These are phyloP conservation scores for Erysiphe neolycopersici DNA, from an alignment of 2,329 filamentous ascomycete species.

Conservation along the genomic window DNA sequence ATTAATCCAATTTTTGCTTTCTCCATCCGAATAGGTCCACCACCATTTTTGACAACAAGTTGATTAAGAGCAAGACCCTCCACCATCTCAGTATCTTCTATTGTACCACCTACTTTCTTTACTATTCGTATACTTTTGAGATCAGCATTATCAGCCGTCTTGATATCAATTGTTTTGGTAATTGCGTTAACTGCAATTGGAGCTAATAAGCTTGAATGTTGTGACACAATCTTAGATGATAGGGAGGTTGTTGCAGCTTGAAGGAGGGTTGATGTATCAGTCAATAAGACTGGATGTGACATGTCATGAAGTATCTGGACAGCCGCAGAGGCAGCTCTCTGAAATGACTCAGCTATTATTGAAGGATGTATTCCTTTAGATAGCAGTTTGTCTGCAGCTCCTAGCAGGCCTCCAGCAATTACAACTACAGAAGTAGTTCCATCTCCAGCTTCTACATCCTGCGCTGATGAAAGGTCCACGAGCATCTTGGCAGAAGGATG, in stretches of 20 bases:
- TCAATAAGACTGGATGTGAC: constrained; percentile 76
- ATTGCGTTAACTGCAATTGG: constrained; percentile 97
- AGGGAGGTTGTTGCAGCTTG: constrained; percentile 94
- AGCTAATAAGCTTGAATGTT: constrained; percentile 84
- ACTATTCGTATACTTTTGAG: constrained; percentile 88
- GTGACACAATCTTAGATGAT: constrained; percentile 94
- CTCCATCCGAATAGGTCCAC: constrained; percentile 77
- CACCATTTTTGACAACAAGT: constrained; percentile 74
- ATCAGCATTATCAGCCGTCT: constrained; percentile 89
- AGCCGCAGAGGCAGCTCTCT: constrained; percentile 69
- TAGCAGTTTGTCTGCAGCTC: constrained; percentile 74
- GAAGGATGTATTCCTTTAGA: constrained; percentile 91
- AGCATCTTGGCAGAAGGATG: constrained; percentile 99
- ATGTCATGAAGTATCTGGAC: constrained; percentile 83
- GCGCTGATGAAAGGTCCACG: constrained; percentile 84
- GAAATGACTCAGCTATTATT: constrained; percentile 92
- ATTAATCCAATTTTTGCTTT: constrained; percentile 94
- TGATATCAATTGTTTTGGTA: constrained; percentile 81
- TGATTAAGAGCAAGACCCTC: constrained; percentile 86
- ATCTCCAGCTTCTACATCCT: constrained; percentile 95
- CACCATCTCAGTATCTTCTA: constrained; percentile 93
- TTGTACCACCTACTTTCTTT: constrained; percentile 94
- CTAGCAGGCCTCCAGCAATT: constrained; percentile 82
- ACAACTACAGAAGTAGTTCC: constrained; percentile 96
- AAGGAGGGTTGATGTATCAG: constrained; percentile 67